These are phyloP conservation scores for Nicotiana undulata DNA, from an alignment of 257 asterid genomes.

Conservation along the genomic window DNA sequence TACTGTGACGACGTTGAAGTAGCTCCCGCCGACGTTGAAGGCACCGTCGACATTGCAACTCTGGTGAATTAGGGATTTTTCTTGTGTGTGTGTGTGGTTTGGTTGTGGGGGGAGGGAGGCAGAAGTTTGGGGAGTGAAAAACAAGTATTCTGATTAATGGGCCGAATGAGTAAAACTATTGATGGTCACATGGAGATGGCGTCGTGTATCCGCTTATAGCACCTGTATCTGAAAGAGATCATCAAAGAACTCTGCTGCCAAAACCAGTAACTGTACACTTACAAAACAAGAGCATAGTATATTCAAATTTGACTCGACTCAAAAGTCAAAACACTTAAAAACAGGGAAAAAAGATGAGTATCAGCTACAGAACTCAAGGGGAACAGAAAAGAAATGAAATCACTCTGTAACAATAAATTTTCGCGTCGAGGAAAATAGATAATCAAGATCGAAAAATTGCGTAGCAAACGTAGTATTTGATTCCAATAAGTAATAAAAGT, in stretches of 20 bases:
- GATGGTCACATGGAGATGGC: too few species aligned
- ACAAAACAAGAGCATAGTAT: constrained; percentile 7
- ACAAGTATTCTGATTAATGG: too few species aligned
- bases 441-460: too few species aligned
- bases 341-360: background rate
- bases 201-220: too few species aligned
- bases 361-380: background rate
- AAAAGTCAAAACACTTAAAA: background rate
- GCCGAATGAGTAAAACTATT: too few species aligned
- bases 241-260: background rate
- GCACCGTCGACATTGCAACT: constrained; percentile 2
- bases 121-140: background rate
- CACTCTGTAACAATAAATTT: too few species aligned
- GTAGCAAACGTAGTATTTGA: too few species aligned
- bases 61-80: background rate
- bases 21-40: constrained; percentile 41
- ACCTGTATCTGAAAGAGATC: too few species aligned
- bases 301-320: background rate
- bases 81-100: too few species aligned
- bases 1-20: constrained; percentile 54
- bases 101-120: background rate
- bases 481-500: too few species aligned
- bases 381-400: background rate
- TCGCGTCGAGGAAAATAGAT: too few species aligned
- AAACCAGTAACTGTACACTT: background rate